Conservation (phyloP, 1,284 basidiomycete species). For the Neonothopanus nambi region DNA sequence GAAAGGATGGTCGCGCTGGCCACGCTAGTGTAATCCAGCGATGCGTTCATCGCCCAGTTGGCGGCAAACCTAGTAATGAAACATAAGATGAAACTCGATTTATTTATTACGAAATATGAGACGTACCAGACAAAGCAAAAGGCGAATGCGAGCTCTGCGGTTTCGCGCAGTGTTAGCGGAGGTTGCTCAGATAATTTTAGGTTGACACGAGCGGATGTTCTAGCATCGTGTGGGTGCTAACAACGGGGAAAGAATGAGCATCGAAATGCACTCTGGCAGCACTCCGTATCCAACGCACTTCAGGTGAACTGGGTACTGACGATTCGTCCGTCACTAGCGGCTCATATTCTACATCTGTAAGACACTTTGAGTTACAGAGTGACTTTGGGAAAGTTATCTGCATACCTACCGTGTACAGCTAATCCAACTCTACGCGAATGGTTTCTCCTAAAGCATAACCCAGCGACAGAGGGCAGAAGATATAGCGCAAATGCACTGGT, state of each 20-base stretch:
- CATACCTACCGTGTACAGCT: neutral
- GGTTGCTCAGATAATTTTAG: conserved; percentile 25
- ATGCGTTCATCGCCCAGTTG: conserved; percentile 86
- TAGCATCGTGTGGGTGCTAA: neutral
- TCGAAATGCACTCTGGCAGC: neutral
- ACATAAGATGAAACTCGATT: neutral
- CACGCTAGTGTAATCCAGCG: conserved; percentile 85
- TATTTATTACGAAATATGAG: neutral
- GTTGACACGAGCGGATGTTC: conserved; percentile 9
- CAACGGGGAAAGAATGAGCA: neutral
- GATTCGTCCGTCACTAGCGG: conserved; percentile 34
- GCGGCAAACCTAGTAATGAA: conserved; percentile 62
- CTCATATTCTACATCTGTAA: conserved; percentile 29
- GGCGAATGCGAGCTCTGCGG: conserved; percentile 70
- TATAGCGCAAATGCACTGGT: conserved; percentile 89
- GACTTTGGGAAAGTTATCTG: too few species aligned
- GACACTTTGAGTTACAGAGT: too few species aligned
- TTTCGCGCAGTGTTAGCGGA: conserved; percentile 70
- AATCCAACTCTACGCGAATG: neutral
- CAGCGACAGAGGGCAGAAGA: conserved; percentile 79
- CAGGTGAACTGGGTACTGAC: neutral
- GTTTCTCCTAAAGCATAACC: conserved; percentile 57
- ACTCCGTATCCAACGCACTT: conserved; percentile 15
- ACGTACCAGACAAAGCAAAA: conserved; percentile 79
- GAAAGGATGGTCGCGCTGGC: conserved; percentile 89